These are phyloP conservation scores for Tricholoma bakamatsutake DNA, from an alignment of 768 basidiomycete species.

Conservation along the genomic window DNA sequence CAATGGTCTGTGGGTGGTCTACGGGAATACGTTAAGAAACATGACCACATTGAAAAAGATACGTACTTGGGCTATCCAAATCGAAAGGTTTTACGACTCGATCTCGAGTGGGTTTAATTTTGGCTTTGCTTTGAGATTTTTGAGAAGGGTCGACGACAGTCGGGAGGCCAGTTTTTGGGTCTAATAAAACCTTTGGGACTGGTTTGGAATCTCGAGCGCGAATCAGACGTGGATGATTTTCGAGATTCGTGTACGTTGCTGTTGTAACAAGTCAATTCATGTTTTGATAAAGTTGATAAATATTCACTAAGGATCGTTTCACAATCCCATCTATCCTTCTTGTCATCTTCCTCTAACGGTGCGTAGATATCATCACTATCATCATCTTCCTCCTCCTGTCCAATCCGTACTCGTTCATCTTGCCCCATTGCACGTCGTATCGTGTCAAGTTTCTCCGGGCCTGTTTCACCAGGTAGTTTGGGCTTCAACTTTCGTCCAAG, in stretches of 20 bases:
- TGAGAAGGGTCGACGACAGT: constrained; percentile 30
- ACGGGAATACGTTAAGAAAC: background rate
- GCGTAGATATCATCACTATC: constrained; percentile 36
- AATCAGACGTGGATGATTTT: constrained; percentile 93
- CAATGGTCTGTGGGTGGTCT: constrained; percentile 37
- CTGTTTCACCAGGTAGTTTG: constrained; percentile 65
- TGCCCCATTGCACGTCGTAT: constrained; percentile 75
- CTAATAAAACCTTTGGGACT: constrained; percentile 61
- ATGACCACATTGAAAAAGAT: background rate
- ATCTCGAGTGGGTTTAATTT: constrained; percentile 9
- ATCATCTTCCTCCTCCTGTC: constrained; percentile 38
- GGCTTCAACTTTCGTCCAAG: constrained; percentile 82
- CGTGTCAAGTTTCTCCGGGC: constrained; percentile 73
- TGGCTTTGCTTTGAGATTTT: constrained; percentile 6
- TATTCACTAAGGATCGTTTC: constrained; percentile 89
- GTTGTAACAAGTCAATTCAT: constrained; percentile 9
- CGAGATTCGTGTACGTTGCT: constrained; percentile 97
- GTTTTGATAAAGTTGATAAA: background rate
- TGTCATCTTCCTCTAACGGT: constrained; percentile 44
- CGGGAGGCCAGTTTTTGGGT: constrained; percentile 77
- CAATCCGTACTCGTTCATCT: constrained; percentile 49
- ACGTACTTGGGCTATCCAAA: constrained; percentile 19
- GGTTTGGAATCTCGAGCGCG: constrained; percentile 50
- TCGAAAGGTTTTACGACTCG: constrained; percentile 12
- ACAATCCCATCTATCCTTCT: constrained; percentile 88